Conservation (phyloP, 2,329 filamentous ascomycete species). For the Calonectria pseudoturangicola region DNA sequence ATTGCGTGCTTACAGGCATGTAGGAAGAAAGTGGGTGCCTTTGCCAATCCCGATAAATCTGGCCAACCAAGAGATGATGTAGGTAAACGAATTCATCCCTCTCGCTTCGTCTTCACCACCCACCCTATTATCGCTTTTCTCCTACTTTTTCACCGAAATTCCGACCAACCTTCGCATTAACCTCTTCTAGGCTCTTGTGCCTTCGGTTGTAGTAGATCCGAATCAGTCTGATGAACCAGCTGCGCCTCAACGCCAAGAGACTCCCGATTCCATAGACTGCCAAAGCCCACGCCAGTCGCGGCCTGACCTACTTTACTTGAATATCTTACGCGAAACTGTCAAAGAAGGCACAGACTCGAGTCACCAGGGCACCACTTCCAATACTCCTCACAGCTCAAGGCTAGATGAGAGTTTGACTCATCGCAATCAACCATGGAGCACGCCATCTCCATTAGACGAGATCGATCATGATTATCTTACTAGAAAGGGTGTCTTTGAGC, state of each 20-base stretch:
- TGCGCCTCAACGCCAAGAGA: neutral
- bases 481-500: constrained; percentile 45
- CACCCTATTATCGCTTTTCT: neutral
- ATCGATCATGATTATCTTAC: constrained; percentile 45
- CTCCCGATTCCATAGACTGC: neutral
- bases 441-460: constrained; percentile 24
- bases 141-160: neutral
- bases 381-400: neutral
- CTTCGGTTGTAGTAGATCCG: no score
- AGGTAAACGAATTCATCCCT: neutral
- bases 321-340: constrained; percentile 43
- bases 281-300: constrained; percentile 18
- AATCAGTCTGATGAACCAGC: neutral
- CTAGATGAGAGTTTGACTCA: constrained; percentile 17
- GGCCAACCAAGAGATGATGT: constrained; percentile 2
- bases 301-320: constrained; percentile 41
- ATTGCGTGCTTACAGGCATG: neutral
- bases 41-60: neutral
- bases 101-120: neutral
- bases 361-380: neutral
- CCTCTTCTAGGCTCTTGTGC: neutral
- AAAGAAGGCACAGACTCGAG: neutral
- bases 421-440: constrained; percentile 36
- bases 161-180: neutral
- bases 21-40: neutral